phyloP scores from a whole-genome alignment of 768 basidiomycete genomes.

The Naganishia vaughanmartiniae region DNA sequence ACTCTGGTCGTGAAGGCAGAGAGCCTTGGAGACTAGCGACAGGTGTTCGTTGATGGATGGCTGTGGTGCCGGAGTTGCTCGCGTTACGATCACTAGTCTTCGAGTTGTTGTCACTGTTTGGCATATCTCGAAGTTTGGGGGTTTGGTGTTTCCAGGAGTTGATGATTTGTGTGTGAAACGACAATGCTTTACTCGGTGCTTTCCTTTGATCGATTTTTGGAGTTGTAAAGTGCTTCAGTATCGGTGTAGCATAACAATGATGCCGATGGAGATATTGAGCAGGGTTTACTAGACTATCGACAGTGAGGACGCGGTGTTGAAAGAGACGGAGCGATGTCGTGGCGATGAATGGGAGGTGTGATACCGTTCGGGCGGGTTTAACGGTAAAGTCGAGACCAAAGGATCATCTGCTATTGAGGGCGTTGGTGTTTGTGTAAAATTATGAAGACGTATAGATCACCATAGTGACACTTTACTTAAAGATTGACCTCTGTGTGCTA shows the following conservation, averaged over 20 bases:
- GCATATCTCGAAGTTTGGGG: constrained; percentile 3
- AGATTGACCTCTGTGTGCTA: neutral
- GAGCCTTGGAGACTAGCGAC: neutral
- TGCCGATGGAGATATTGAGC: constrained; percentile 5
- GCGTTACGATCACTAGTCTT: constrained; percentile 4
- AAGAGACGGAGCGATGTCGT: too few species aligned
- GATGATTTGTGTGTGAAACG: neutral
- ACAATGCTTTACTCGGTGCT: neutral
- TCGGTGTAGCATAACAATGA: constrained; percentile 25
- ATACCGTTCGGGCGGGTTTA: neutral
- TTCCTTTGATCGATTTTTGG: neutral
- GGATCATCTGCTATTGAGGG: neutral
- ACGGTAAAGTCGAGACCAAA: neutral
- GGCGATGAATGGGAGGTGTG: neutral
- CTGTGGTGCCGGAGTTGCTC: constrained; percentile 6
- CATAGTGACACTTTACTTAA: neutral
- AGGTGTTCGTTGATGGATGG: neutral
- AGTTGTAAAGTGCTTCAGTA: neutral
- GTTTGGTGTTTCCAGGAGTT: neutral
- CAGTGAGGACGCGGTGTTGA: neutral
- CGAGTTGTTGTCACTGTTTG: constrained; percentile 13
- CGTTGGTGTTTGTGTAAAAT: neutral
- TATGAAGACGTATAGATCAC: neutral
- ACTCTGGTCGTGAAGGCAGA: neutral
- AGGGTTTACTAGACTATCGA: neutral